Evolutionary conservation across 371 early-diverging fungal genomes (phyloP).

Genomic region (Rhizomucor pusillus): DNA sequence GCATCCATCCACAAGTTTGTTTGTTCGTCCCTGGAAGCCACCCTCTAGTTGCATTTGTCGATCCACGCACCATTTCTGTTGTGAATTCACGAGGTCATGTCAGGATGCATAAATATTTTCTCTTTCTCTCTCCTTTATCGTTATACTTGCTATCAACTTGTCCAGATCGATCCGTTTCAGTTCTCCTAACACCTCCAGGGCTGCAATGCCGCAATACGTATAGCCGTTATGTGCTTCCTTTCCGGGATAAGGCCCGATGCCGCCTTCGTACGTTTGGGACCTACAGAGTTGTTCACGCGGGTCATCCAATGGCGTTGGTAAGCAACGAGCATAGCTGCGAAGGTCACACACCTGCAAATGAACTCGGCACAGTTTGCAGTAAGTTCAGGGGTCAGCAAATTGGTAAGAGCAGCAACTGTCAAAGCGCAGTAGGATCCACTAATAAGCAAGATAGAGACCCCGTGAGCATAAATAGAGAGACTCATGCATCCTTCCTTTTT

Average conservation of each 20-base stretch:
- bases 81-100: no score
- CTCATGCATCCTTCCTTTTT: neutral
- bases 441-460: neutral
- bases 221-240: constrained; percentile 98
- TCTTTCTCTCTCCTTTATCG: neutral
- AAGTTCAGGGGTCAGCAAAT: constrained; percentile 80
- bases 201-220: constrained; percentile 92
- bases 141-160: constrained; percentile 50
- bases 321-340: neutral
- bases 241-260: constrained; percentile 84
- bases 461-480: no score
- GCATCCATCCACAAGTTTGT: constrained; percentile 98
- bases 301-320: no score
- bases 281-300: no score
- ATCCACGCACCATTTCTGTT: constrained; percentile 68
- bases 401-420: constrained; percentile 73
- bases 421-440: constrained; percentile 92
- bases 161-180: constrained; percentile 60
- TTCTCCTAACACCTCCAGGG: constrained; percentile 75
- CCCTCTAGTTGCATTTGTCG: constrained; percentile 92
- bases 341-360: constrained; percentile 58
- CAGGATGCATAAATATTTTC: neutral
- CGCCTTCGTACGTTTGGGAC: constrained; percentile 96
- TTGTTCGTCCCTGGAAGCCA: constrained; percentile 95
- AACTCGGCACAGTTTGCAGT: constrained; percentile 69